Evolutionary conservation across 441 rosid species (phyloP).

Genomic region (Populus hybrid): DNA sequence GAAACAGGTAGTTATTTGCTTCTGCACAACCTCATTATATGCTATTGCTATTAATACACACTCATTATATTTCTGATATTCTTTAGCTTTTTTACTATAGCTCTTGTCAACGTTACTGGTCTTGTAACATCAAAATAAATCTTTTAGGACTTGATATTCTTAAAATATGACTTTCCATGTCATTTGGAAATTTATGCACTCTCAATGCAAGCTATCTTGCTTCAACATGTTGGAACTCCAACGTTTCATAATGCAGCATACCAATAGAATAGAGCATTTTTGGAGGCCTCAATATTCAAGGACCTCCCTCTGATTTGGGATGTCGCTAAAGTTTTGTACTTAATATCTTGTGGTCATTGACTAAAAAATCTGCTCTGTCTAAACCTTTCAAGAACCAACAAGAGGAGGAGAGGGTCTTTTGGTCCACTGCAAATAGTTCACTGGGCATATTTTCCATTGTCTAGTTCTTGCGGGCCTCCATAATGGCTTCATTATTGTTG

Average conservation of each 20-base stretch:
- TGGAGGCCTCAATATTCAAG: neutral
- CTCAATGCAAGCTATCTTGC: neutral
- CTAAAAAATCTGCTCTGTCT: neutral
- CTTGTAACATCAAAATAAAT: neutral
- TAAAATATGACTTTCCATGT: neutral
- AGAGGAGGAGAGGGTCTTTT: neutral
- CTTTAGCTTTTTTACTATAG: neutral
- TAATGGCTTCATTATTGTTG: neutral
- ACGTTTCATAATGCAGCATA: neutral
- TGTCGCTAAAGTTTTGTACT: neutral
- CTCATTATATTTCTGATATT: neutral
- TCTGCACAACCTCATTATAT: neutral
- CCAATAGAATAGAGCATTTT: neutral
- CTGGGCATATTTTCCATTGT: neutral
- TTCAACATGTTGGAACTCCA: neutral
- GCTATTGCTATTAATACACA: neutral
- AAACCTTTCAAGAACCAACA: neutral
- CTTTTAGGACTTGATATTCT: neutral
- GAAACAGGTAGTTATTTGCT: constrained; percentile 62
- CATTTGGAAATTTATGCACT: neutral
- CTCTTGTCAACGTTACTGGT: neutral
- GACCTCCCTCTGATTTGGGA: neutral
- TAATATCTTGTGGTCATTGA: neutral
- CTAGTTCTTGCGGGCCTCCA: neutral
- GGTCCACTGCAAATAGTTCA: neutral